Base-by-base conservation (phyloP, 2,329 filamentous ascomycete species). In the Pestalotiopsis sp. region DNA sequence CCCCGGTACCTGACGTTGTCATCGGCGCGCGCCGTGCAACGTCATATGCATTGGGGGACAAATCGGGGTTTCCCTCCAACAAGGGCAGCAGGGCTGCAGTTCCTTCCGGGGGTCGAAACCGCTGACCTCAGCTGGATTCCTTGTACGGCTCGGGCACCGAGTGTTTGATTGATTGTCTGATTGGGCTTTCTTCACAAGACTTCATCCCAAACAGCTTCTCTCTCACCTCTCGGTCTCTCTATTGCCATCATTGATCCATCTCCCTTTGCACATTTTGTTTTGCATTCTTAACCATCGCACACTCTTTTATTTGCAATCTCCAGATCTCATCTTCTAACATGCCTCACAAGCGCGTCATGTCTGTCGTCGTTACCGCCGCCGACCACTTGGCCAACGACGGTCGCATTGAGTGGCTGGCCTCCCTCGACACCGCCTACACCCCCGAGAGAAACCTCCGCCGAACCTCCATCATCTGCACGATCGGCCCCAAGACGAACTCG, bases 401-500 rank as follows among this genome's bases (percentile, higher is more conserved):
- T 78, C 87, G 87, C 81, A 88, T 91, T 73, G 84, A 86, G 77
- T 91, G 89, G 89, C 84, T 91, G 70, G 84, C 88, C 70, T 81
- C 82, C 71, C 92, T 99, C 79, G 91, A 98, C 86, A 98, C 95
- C 73, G 92, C 96, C 79, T 94, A 92, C 85, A 86, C 88, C 75
- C 94, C 95, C 67, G 88, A 91, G 76, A 93, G 91, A 83, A 94
- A 97, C 86, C 97, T 96, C 84, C 94, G 96, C 78, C 92, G 96
- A 75, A 97, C 95, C 71, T 97, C 94, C 79, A 99, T 99, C 85
- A 98, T 99, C 83, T 94, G 95, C 86, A 98, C 96, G 76, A 98
- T 99, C 80, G 96, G 96, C 71, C 96, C 96, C 80, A 99, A 98
- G 91, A 99, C 96, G 76, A 99, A 99, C 88, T 97, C 94, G 48